Evolutionary conservation across 345 rosid genomes (phyloP).

Genomic region (Euphorbia pulcherrima): DNA sequence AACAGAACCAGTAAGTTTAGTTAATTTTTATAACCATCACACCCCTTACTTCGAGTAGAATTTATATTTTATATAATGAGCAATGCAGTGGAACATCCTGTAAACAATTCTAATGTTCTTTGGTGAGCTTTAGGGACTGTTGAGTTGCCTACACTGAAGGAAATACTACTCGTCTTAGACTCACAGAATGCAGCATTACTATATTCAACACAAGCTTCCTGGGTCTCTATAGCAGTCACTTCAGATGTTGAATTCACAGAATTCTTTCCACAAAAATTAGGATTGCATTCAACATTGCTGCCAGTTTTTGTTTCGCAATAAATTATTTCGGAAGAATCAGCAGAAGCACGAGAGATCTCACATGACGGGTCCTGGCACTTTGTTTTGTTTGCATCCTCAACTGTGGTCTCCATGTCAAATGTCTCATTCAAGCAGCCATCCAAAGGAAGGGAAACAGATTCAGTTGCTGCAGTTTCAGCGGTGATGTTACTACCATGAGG

Average conservation of each 20-base stretch:
- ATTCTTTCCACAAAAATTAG: neutral
- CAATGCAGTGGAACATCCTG: constrained; percentile 3
- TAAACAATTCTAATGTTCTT: neutral
- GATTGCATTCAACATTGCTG: constrained; percentile 4
- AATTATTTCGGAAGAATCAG: neutral
- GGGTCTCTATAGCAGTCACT: constrained; percentile 4
- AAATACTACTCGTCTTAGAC: constrained; percentile 6
- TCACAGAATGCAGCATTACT: neutral
- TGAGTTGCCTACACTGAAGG: constrained; percentile 6
- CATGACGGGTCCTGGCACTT: neutral
- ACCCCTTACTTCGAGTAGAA: constrained; percentile 2
- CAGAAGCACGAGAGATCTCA: neutral
- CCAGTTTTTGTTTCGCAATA: constrained; percentile 7
- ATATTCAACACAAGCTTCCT: constrained; percentile 2
- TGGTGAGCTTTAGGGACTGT: neutral
- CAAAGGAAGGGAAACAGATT: constrained; percentile 25
- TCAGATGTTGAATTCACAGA: neutral
- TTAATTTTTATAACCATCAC: neutral
- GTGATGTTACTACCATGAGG: constrained; percentile 15
- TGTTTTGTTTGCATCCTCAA: constrained; percentile 4
- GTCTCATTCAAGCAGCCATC: constrained; percentile 25
- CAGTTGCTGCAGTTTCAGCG: constrained; percentile 28
- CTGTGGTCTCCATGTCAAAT: constrained; percentile 21
- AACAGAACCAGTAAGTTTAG: constrained; percentile 6
- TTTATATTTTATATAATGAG: neutral